Evolutionary conservation across 2,329 filamentous ascomycete genomes (phyloP), one percentile per base, ranked within the genome.

Genomic region (Pleomassaria siparia): DNA sequence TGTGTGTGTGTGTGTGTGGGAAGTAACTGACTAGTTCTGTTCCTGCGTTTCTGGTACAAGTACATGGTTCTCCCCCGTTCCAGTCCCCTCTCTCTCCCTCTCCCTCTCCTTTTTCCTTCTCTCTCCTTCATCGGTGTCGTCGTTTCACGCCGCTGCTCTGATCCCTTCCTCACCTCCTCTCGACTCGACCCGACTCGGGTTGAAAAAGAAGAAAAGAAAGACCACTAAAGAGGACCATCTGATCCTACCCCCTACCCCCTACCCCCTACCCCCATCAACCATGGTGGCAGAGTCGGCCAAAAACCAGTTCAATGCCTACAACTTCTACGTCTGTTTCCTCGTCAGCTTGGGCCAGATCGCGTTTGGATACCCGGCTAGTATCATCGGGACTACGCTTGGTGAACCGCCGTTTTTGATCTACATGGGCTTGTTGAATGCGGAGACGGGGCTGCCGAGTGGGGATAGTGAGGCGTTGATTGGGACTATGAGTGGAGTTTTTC

Each of bases 401-500:
- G 45, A 58, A 40, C 58, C 58, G 11, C 48, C 53, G 2, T 62
- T 62, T 28, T 41, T 53, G 6, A 26, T 55, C 1, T 59, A 59
- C 41, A 55, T 62, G 53, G 45, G 43, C 20, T 46, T 62, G 9
- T n/a, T 59, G 9, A 51, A 60, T 46, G 42, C 47, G 9, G 35
- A 53, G 40, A 42, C 40, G n/a, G 57, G 50, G 5, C 44, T 44
- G 15, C 22, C 39, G 28, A 56, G 50, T 2, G 16, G 30, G 7
- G 53, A 60, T 44, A 33, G 49, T 11, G 45, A 51, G 12, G 32
- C 48, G 10, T 49, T 61, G 24, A 61, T 61, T 16, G 58, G 56
- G 10, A 53, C 58, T 4, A 58, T 55, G n/a, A 53, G 46, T 36
- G 58, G 59, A 2, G 42, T 61, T 13, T 61, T 63, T 26, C 59